Conservation (phyloP, 1,284 basidiomycete genomes). For the Sporisorium exsertum region DNA sequence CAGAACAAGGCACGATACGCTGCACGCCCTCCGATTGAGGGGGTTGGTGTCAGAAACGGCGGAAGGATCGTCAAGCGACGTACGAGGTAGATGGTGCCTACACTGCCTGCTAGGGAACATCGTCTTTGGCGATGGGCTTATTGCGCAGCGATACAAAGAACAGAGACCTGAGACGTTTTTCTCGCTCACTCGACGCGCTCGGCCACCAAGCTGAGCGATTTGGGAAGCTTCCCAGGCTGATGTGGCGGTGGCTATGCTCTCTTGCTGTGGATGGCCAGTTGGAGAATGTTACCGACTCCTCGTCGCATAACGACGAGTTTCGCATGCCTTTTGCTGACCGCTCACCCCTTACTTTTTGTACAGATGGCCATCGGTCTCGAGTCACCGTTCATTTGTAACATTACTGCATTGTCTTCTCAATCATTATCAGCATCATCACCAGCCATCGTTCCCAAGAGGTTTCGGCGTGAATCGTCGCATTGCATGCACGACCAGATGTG, state of each 20-base stretch:
- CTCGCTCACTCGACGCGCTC: not conserved
- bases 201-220: constrained; percentile 7
- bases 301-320: constrained; percentile 12
- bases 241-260: not conserved
- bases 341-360: not conserved
- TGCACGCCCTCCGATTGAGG: not conserved
- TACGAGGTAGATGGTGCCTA: constrained; percentile 26
- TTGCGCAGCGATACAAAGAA: constrained; percentile 45
- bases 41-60: not conserved
- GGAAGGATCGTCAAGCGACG: constrained; percentile 3
- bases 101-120: constrained; percentile 28
- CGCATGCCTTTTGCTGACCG: not conserved
- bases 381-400: constrained; percentile 4
- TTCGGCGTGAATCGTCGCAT: not conserved
- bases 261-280: constrained; percentile 4
- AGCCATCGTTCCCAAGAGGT: not conserved
- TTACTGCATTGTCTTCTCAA: not conserved
- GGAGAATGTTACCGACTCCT: constrained; percentile 11
- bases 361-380: not conserved
- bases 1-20: constrained; percentile 29
- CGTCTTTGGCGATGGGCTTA: constrained; percentile 17
- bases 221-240: not conserved
- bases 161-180: constrained; percentile 53
- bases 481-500: not conserved
- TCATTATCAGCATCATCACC: not conserved